Evolutionary conservation across 345 rosid genomes (phyloP).

Genomic region (Trapa incisa): DNA sequence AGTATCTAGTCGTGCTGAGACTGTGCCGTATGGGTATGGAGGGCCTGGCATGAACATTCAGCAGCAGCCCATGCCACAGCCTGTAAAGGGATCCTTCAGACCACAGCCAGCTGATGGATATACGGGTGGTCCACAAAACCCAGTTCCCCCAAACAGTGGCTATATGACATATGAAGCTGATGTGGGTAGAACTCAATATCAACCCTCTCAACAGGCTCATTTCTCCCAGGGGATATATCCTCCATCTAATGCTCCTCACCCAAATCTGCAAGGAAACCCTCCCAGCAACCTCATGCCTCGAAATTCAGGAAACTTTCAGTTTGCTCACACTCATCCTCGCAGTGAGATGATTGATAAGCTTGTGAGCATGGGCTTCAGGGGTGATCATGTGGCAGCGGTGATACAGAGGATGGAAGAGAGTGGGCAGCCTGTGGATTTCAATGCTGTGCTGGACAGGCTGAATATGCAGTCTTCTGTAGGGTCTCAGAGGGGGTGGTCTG

Average conservation of each 20-base stretch:
- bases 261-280: constrained; percentile 33
- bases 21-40: constrained; percentile 61
- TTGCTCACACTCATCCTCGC: constrained; percentile 49
- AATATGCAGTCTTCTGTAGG: constrained; percentile 33
- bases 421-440: constrained; percentile 81
- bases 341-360: constrained; percentile 72
- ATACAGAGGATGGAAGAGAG: constrained; percentile 93
- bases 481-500: constrained; percentile 64
- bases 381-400: constrained; percentile 53
- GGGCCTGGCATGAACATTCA: constrained; percentile 39
- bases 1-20: constrained; percentile 42
- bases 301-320: constrained; percentile 37
- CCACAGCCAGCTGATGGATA: constrained; percentile 55
- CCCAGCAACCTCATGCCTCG: constrained; percentile 31
- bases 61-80: constrained; percentile 61
- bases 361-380: constrained; percentile 88
- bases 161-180: constrained; percentile 68
- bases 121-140: constrained; percentile 35
- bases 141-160: constrained; percentile 48
- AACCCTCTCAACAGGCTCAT: constrained; percentile 40
- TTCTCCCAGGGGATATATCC: constrained; percentile 63
- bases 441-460: constrained; percentile 72
- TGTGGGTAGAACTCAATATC: constrained; percentile 44
- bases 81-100: constrained; percentile 48
- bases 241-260: constrained; percentile 29